Evolutionary conservation across 257 asterid genomes (phyloP).

Genomic region (Ocimum tenuiflorum): DNA sequence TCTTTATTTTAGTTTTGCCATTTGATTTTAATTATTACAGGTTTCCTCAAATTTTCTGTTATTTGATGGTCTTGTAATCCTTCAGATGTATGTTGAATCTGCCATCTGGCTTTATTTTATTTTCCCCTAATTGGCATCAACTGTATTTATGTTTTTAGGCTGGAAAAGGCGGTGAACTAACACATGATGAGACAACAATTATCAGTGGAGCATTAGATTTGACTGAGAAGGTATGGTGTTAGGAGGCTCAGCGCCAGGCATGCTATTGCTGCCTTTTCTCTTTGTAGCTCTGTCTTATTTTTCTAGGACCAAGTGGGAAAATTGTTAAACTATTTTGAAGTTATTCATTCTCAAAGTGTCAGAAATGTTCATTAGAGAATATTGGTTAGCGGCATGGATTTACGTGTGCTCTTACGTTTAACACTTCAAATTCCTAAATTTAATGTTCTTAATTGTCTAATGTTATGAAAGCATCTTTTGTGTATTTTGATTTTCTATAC

Average conservation of each 20-base stretch:
- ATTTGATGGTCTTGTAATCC: not conserved
- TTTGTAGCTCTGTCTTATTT: not conserved
- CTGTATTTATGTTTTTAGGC: conserved; percentile 41
- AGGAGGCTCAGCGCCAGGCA: not conserved
- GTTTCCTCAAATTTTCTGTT: not conserved
- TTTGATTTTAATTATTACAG: not conserved
- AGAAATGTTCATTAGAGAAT: not conserved
- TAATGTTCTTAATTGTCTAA: not conserved
- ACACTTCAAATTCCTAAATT: not conserved
- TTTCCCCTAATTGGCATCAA: not conserved
- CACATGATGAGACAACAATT: conserved; percentile 95
- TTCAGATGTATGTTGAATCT: not conserved
- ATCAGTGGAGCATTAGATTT: conserved; percentile 96
- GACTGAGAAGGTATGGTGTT: conserved; percentile 73
- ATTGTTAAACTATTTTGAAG: not conserved
- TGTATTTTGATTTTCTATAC: too few species aligned
- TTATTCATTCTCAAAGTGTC: not conserved
- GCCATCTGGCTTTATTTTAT: not conserved
- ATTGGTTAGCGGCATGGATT: not conserved
- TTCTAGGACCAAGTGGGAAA: not conserved
- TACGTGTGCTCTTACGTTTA: too few species aligned
- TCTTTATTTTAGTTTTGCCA: not conserved
- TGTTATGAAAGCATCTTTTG: conserved; percentile 2
- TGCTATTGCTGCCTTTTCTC: not conserved
- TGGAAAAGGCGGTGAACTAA: conserved; percentile 98